Conservation (phyloP, 306 rosid genomes). For the Bauhinia variegata region DNA sequence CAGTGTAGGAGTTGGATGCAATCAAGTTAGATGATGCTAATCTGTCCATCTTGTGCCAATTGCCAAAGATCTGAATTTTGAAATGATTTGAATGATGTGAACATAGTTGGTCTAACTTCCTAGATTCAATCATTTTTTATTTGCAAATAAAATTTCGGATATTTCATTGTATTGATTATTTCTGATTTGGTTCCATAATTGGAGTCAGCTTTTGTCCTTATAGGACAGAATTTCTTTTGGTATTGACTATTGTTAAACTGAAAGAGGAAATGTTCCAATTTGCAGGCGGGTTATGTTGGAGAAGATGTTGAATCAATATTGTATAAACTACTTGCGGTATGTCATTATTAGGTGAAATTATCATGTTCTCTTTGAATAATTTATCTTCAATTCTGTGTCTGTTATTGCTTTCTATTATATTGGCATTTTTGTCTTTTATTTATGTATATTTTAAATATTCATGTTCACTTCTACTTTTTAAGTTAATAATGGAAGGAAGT, state of each 20-base stretch:
- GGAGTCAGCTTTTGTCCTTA: constrained; percentile 2
- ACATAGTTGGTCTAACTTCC: constrained; percentile 18
- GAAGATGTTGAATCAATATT: constrained; percentile 96
- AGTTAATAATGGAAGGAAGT: constrained; percentile 6
- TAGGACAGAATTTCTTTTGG: constrained; percentile 16
- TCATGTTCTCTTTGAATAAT: constrained; percentile 29
- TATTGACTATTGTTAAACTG: constrained; percentile 31
- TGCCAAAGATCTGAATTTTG: constrained; percentile 2
- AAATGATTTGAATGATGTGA: constrained; percentile 13
- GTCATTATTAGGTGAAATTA: constrained; percentile 36
- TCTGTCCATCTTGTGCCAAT: constrained; percentile 2
- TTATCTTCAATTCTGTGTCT: constrained; percentile 2
- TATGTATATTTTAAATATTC: neutral
- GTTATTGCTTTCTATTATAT: constrained; percentile 15
- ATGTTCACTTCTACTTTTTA: neutral
- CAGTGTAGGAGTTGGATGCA: neutral
- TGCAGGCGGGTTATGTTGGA: constrained; percentile 99
- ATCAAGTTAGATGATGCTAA: constrained; percentile 12
- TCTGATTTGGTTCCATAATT: constrained; percentile 15
- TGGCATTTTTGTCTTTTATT: neutral
- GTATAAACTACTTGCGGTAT: constrained; percentile 85
- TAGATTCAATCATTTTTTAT: constrained; percentile 16
- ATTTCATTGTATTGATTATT: constrained; percentile 17
- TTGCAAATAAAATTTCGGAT: constrained; percentile 24
- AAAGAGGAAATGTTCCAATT: constrained; percentile 41